Conservation (phyloP, 2,329 filamentous ascomycete species). For the Aspergillus neotritici region DNA sequence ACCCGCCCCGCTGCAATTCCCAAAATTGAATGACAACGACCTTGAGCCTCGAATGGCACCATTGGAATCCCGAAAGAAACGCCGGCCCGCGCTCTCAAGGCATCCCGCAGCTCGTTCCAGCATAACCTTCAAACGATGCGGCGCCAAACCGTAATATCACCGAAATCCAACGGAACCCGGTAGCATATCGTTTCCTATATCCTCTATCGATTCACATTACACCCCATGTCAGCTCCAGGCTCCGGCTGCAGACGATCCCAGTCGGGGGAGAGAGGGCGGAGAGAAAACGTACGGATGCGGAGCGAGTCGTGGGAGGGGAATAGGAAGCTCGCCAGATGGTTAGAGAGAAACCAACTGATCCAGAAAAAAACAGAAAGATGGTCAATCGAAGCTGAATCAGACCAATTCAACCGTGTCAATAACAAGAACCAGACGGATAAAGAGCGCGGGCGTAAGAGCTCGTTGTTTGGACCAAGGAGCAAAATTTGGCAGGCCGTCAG, state of each 20-base stretch:
- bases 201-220: background rate
- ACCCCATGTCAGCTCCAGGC: too few relatives aligned
- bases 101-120: constrained; percentile 48
- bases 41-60: constrained; percentile 33
- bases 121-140: constrained; percentile 40
- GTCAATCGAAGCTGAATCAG: background rate
- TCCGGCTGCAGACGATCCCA: too few relatives aligned
- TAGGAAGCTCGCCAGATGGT: constrained; percentile 8
- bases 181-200: constrained; percentile 23
- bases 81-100: constrained; percentile 46
- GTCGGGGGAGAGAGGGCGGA: background rate
- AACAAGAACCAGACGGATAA: background rate
- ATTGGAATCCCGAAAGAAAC: constrained; percentile 39
- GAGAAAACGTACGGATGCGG: constrained; percentile 1
- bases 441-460: background rate
- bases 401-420: background rate
- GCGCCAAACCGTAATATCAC: constrained; percentile 24
- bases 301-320: too few relatives aligned
- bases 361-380: background rate
- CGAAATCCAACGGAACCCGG: constrained; percentile 14
- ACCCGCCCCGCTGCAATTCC: constrained; percentile 27
- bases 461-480: constrained; percentile 9
- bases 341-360: background rate
- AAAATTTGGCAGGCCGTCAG: constrained; percentile 17
- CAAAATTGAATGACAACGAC: constrained; percentile 33